Evolutionary conservation across 169 alveolate species (phyloP).

Genomic region (Eimeria sp.): DNA sequence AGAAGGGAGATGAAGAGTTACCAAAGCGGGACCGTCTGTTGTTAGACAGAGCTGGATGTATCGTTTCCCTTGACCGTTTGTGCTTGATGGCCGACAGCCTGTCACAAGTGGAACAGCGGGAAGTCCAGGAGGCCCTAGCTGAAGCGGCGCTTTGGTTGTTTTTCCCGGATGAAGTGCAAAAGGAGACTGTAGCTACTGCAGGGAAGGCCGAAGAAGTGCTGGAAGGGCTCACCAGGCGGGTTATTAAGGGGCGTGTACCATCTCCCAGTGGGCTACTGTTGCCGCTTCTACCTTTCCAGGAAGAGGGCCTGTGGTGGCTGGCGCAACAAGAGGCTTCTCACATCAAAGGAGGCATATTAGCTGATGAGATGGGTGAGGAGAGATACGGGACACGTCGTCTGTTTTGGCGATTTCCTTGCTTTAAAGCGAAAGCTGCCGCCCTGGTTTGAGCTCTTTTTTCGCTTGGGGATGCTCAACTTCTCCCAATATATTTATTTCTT

Average conservation of each 20-base stretch:
- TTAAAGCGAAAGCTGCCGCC: not conserved
- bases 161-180: constrained; percentile 58
- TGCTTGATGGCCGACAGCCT: constrained; percentile 30
- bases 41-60: constrained; percentile 61
- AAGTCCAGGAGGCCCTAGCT: constrained; percentile 34
- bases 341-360: constrained; percentile 90
- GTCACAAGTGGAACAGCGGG: constrained; percentile 25
- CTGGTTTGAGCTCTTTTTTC: not conserved
- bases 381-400: not conserved
- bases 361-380: constrained; percentile 92
- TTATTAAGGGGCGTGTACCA: constrained; percentile 43
- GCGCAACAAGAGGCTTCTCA: constrained; percentile 87
- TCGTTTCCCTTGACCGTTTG: constrained; percentile 37
- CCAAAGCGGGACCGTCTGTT: constrained; percentile 35
- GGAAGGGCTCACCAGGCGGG: constrained; percentile 53
- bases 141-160: constrained; percentile 53
- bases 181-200: constrained; percentile 1
- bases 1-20: constrained; percentile 12
- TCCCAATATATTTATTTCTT: not conserved
- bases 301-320: constrained; percentile 91
- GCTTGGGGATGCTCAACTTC: not conserved
- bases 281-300: constrained; percentile 88
- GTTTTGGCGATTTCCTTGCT: not conserved
- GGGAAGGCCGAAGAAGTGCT: constrained; percentile 50
- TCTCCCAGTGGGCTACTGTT: constrained; percentile 80